These are phyloP conservation scores for Rhizopogon rudus DNA, from an alignment of 768 basidiomycete genomes.

Conservation along the genomic window DNA sequence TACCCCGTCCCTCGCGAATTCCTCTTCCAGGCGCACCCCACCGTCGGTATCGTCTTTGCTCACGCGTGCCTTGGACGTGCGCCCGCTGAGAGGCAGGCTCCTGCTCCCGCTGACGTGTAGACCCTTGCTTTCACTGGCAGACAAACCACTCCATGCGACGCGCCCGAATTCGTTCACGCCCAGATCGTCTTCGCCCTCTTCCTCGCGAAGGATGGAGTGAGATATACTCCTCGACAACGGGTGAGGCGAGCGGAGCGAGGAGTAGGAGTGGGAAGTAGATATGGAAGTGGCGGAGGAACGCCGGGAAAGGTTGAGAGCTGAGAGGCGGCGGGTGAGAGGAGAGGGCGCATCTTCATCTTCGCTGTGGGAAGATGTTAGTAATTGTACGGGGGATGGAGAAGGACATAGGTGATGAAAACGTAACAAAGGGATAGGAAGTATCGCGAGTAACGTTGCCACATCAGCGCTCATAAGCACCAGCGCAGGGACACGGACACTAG, in stretches of 20 bases:
- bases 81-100: background rate
- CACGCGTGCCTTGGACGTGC: background rate
- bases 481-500: background rate
- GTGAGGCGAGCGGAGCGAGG: slow-evolving; percentile 3
- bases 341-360: slow-evolving; percentile 75
- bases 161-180: slow-evolving; percentile 21
- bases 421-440: background rate
- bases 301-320: slow-evolving; percentile 46
- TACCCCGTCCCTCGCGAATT: slow-evolving; percentile 11
- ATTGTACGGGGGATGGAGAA: background rate
- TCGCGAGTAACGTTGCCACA: background rate
- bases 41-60: background rate
- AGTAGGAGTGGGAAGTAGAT: slow-evolving; percentile 9
- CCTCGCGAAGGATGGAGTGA: slow-evolving; percentile 26
- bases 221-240: slow-evolving; percentile 24
- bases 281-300: slow-evolving; percentile 43
- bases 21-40: background rate
- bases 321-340: slow-evolving; percentile 57
- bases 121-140: background rate
- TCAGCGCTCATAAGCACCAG: background rate
- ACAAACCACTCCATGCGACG: too few relatives aligned
- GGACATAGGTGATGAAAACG: background rate
- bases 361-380: slow-evolving; percentile 26
- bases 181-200: slow-evolving; percentile 13
- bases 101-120: background rate